Base-by-base conservation (phyloP, 2,329 filamentous ascomycete species). In the Chaetomium olivaceum region DNA sequence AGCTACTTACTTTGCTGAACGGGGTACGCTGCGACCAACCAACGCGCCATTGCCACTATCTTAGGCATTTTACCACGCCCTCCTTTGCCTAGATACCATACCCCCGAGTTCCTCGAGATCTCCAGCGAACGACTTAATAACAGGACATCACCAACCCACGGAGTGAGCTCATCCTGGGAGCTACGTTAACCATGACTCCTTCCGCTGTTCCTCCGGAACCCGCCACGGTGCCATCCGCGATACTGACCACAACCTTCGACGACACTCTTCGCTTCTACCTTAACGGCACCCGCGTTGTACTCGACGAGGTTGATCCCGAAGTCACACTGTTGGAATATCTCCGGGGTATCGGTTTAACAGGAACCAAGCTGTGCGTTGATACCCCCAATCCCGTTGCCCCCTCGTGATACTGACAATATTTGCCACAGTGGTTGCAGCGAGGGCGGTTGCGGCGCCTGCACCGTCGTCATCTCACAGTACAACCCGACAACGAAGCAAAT, bases 371-470 rank as follows among this genome's bases (percentile, higher is more conserved):
- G 78, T 87, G 80, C 67, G 82, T 74, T 36, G 27, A 48, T 58
- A 52, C n/a, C 33, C 54, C 25, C 21, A 11, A 43, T n/a, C 16
- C 16, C 16, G 3, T 19, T 43, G 6, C 54, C n/a, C 25, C 48
- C 19, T 27, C 21, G 21, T 21, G 6, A 16, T 12, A 16, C 58
- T 62, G 31, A 58, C 52, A 14, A 21, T 52, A 12, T 23, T 23
- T n/a, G 39, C 36, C 33, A 21, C 68, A 87, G 85, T 16, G 95
- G 95, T 57, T 99, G 95, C 80, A 92, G 92, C 58, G 95, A 99
- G 81, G 95, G 95, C 68, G 95, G 95, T 1, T 99, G 95, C 75
- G 95, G 95, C 73, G 95, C 95, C 69, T 98, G 94, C 76, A 98
- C 94, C 52, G 92, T 98, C 55, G 93, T 99, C 33, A 85, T 99